Evolutionary conservation across 2,329 filamentous ascomycete genomes (phyloP).

Genomic region (Pleomassaria siparia): DNA sequence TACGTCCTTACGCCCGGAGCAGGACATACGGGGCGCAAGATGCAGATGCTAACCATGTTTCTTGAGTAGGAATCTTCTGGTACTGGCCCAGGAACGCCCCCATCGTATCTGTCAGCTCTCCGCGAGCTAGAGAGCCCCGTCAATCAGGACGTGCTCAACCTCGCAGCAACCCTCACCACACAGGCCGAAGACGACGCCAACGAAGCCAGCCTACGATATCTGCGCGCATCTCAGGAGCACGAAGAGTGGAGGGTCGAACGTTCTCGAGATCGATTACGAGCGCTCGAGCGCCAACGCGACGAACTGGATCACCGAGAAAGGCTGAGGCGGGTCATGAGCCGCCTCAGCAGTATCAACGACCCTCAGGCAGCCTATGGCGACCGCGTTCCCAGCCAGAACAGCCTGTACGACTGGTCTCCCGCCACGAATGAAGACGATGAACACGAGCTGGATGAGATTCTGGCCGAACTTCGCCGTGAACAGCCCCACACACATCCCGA

Average conservation of each 20-base stretch:
- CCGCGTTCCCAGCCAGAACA: conserved; percentile 55
- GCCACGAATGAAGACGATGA: conserved; percentile 41
- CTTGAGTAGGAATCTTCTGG: conserved; percentile 23
- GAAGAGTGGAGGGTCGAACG: conserved; percentile 35
- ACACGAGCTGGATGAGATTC: conserved; percentile 44
- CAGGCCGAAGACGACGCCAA: conserved; percentile 48
- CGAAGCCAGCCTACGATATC: conserved; percentile 19
- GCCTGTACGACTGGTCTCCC: conserved; percentile 63
- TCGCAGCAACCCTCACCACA: conserved; percentile 53
- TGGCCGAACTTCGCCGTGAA: conserved; percentile 44
- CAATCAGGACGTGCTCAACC: conserved; percentile 45
- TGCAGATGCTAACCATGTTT: conserved; percentile 24
- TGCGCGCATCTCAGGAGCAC: conserved; percentile 47
- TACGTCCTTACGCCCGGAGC: conserved; percentile 5
- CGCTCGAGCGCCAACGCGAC: conserved; percentile 32
- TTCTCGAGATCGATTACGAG: conserved; percentile 21
- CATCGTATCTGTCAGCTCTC: conserved; percentile 51
- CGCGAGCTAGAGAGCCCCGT: conserved; percentile 52
- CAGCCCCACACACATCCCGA: conserved; percentile 43
- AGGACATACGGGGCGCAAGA: neutral
- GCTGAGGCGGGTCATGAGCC: conserved; percentile 49
- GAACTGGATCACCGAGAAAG: conserved; percentile 45
- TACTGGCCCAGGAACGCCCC: conserved; percentile 24
- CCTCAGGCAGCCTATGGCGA: conserved; percentile 53
- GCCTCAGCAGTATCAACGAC: conserved; percentile 48